Conservation (phyloP, 1,139 yeast species). For the Kodamaea derodonti region DNA sequence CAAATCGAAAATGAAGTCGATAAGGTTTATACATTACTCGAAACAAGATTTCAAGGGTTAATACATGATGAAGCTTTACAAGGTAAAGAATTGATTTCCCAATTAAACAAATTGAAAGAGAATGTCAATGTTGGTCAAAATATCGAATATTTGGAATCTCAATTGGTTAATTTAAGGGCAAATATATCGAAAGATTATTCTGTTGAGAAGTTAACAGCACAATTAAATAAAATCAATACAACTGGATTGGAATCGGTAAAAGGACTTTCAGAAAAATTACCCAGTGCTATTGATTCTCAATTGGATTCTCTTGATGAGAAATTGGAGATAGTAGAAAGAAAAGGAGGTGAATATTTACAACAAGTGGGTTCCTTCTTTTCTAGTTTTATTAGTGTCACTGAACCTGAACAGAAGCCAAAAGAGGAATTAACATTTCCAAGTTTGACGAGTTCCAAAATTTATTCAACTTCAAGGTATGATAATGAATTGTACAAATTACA, state of each 20-base stretch:
- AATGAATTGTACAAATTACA: constrained; percentile 40
- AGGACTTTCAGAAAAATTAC: constrained; percentile 3
- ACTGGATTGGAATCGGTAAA: constrained; percentile 1
- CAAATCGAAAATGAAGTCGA: constrained; percentile 53
- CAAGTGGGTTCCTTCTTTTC: constrained; percentile 58
- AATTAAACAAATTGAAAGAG: constrained; percentile 30
- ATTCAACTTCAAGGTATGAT: constrained; percentile 41
- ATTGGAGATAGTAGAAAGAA: constrained; percentile 62
- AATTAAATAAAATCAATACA: constrained; percentile 4
- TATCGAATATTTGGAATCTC: constrained; percentile 28
- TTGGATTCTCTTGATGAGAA: constrained; percentile 66
- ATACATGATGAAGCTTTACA: constrained; percentile 16
- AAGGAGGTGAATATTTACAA: constrained; percentile 56
- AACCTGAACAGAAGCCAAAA: constrained; percentile 10
- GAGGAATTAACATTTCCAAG: constrained; percentile 18
- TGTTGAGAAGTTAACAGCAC: constrained; percentile 7
- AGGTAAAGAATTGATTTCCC: constrained; percentile 36
- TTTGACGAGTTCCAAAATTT: constrained; percentile 21
- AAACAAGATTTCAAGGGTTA: constrained; percentile 35
- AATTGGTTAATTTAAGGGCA: constrained; percentile 14
- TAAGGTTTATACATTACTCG: constrained; percentile 44
- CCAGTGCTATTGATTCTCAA: constrained; percentile 54
- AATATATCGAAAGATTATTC: constrained; percentile 7
- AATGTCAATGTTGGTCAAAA: constrained; percentile 8
- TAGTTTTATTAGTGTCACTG: constrained; percentile 44